Evolutionary conservation across 768 basidiomycete genomes (phyloP), one percentile per base, ranked within the genome.

Genomic region (Pleurotus salmoneostramineus): DNA sequence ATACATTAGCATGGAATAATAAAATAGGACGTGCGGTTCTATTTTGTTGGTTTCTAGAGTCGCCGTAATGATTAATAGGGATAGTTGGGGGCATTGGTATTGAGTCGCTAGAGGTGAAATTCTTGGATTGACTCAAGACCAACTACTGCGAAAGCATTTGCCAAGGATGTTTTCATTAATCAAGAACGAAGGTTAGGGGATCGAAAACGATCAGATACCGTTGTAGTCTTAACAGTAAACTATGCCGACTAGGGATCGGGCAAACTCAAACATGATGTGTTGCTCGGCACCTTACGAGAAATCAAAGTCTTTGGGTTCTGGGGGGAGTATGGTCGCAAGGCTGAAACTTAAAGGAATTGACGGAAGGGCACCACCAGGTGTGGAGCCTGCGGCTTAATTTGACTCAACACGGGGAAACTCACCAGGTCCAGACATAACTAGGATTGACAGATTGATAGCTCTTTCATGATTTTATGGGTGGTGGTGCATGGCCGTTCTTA

Each of bases 401-500:
- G 82, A 83, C 82, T 83, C 83, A 83, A 84, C 83, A 83, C 78
- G 79, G 83, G 80, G 77, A 83, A 83, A 82, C 82, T 83, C 79
- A 83, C 83, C 82, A 82, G 81, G 81, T 40, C 80, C 79, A 77
- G 76, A 82, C 78, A 81, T 77, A 73, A 80, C 73, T 76, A 78
- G 77, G 79, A 79, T 78, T 77, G 81, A 82, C 79, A 82, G 81
- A 83, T 81, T 82, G 82, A 83, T 82, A 82, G 82, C 82, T 83
- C 82, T 83, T 83, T 83, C 80, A 75, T 80, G 81, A 83, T 81
- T 82, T 78, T 82, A 84, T 88, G 85, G 87, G 85, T 87, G 87
- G 86, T 88, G 85, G 87, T 88, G 85, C 85, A 88, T 88, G 87
- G 87, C 86, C 84, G 82, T 88, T 88, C 85, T 87, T 88, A 88